Evolutionary conservation across 805 yeast genomes (phyloP).

Genomic region (Debaryomyces prosopidis): DNA sequence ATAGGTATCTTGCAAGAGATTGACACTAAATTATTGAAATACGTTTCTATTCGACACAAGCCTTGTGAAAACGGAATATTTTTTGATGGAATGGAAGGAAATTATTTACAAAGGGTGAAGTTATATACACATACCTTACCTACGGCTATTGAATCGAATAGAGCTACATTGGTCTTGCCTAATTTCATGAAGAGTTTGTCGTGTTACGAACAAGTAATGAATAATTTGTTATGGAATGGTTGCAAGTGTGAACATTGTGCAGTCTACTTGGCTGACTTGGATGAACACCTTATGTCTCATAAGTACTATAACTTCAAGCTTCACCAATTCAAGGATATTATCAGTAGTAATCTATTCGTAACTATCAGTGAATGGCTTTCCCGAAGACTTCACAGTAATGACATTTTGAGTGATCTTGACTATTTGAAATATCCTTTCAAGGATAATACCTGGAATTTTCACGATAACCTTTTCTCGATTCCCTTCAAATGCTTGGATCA

Average conservation of each 20-base stretch:
- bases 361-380: slow-evolving; percentile 48
- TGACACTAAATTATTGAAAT: slow-evolving; percentile 25
- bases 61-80: slow-evolving; percentile 60
- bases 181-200: slow-evolving; percentile 59
- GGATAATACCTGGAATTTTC: slow-evolving; percentile 34
- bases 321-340: slow-evolving; percentile 57
- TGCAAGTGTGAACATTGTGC: slow-evolving; percentile 64
- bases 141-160: slow-evolving; percentile 9
- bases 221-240: slow-evolving; percentile 76
- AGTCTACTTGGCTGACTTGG: slow-evolving; percentile 50
- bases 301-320: slow-evolving; percentile 51
- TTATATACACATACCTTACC: slow-evolving; percentile 54
- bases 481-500: slow-evolving; percentile 36
- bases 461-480: slow-evolving; percentile 21
- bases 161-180: slow-evolving; percentile 54
- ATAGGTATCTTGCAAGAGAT: slow-evolving; percentile 27
- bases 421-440: slow-evolving; percentile 17
- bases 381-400: slow-evolving; percentile 25
- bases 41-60: slow-evolving; percentile 54
- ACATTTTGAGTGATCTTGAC: slow-evolving; percentile 11
- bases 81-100: slow-evolving; percentile 72
- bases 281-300: slow-evolving; percentile 63
- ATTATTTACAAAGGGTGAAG: slow-evolving; percentile 58
- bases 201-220: slow-evolving; percentile 69
- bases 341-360: slow-evolving; percentile 57